Conservation (phyloP, 192 early-diverging fungal species). For the Backusella australiensis region DNA sequence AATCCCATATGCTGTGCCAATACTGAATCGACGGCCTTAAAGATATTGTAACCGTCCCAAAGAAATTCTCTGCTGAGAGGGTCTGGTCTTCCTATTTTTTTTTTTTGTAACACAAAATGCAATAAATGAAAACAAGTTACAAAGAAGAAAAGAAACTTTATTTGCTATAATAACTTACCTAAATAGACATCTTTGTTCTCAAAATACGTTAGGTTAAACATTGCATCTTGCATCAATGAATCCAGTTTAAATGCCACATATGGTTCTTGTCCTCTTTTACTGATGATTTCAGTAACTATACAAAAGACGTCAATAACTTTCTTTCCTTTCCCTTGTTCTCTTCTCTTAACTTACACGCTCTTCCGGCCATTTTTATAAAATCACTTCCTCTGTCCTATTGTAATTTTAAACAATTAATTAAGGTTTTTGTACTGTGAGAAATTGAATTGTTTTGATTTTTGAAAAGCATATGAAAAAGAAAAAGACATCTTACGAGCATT, state of each 20-base stretch:
- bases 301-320: background rate
- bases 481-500: background rate
- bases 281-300: slow-evolving; percentile 16
- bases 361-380: background rate
- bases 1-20: background rate
- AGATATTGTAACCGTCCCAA: slow-evolving; percentile 15
- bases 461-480: background rate
- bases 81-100: background rate
- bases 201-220: slow-evolving; percentile 1
- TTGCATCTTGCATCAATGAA: background rate
- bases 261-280: slow-evolving; percentile 15
- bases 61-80: slow-evolving; percentile 17
- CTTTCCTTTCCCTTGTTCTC: background rate
- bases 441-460: background rate
- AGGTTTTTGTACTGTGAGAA: background rate
- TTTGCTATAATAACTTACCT: slow-evolving; percentile 12
- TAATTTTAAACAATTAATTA: background rate
- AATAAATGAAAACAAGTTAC: background rate
- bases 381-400: slow-evolving; percentile 17
- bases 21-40: slow-evolving; percentile 4
- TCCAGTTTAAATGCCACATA: slow-evolving; percentile 16
- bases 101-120: background rate
- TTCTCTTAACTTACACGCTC: background rate
- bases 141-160: background rate
- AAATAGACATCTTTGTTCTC: slow-evolving; percentile 15